A percentile compares a stretch with the other conserved stretches of the same genome.
Conservation (phyloP, 805 yeast genomes). For the Pichia manshurica region DNA sequence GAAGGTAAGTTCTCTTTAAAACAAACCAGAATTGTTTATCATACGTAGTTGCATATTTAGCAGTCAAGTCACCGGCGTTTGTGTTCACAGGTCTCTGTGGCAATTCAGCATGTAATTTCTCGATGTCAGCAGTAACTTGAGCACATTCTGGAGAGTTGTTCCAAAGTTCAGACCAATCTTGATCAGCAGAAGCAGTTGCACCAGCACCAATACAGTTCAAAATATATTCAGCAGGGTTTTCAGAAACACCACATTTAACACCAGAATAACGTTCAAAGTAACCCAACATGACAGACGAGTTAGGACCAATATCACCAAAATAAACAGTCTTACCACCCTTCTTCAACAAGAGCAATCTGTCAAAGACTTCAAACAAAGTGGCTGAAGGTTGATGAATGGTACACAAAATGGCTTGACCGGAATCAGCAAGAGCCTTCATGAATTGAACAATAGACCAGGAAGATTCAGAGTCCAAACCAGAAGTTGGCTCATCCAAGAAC, state of each 20-base stretch:
- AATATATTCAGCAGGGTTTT: constrained; percentile 74
- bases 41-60: constrained; percentile 44
- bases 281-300: constrained; percentile 37
- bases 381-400: constrained; percentile 51
- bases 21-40: constrained; percentile 33
- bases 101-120: constrained; percentile 25
- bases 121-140: constrained; percentile 29
- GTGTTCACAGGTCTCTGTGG: constrained; percentile 24
- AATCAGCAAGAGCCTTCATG: constrained; percentile 42
- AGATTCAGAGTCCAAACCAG: constrained; percentile 53
- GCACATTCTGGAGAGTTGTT: constrained; percentile 31
- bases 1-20: constrained; percentile 34
- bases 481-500: constrained; percentile 56
- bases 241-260: constrained; percentile 53
- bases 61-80: constrained; percentile 24
- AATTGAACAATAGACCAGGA: constrained; percentile 53
- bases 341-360: constrained; percentile 40
- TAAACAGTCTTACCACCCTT: constrained; percentile 50
- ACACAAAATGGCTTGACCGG: constrained; percentile 52
- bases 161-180: constrained; percentile 69
- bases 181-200: constrained; percentile 57
- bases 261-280: constrained; percentile 55
- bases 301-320: constrained; percentile 48
- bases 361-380: constrained; percentile 38
- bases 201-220: constrained; percentile 76